Evolutionary conservation across 495 filamentous ascomycete species (phyloP), one percentile per base, ranked within the genome.

Genomic region (Trichodelitschia bisporula): DNA sequence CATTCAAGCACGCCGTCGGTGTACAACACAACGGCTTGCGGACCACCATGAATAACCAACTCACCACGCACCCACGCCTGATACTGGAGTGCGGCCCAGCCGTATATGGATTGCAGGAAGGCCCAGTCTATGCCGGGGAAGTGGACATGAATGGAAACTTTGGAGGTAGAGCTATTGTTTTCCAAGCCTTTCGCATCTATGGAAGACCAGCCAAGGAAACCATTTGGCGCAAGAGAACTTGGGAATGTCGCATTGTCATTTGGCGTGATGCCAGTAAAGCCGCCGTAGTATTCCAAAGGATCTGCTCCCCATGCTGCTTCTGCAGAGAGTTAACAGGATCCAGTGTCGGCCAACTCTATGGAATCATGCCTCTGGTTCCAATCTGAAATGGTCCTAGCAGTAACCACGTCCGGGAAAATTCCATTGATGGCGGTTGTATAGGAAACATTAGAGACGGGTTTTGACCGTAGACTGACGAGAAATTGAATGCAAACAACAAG

Each of bases 251-350:
- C 46, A 9, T 51, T 37, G 1, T 38, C 21, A 35, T 59, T 41
- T 37, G 49, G 56, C 9, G 41, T 33, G 20, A 66, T 39, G 20
- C 40, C 38, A 26, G 44, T 48, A 39, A 69, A 69, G 18, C 62
- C 63, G 16, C 66, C 61, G 16, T 55, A 21, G 32, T 38, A 42
- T 31, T 64, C 60, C 15, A 70, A 46, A 20, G 66, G 63, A 42
- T 69, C 63, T 18, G 66, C 60, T 21, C 63, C 62, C 65, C 64
- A 69, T 28, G 57, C 42, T 4, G 61, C 62, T 43, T 70, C 65
- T 67, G 24, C 16, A 25, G 4, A 40, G 2, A 19, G n/a, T 28
- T 36, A 14, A 14, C 15, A 35, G 11, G n/a, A n/a, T n/a, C n/a
- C n/a, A n/a, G n/a, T n/a, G n/a, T n/a, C n/a, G n/a, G n/a, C n/a